Evolutionary conservation across 108 stramenopile species (phyloP), one percentile per base, ranked within the genome.

Genomic region (Chaetoceros tenuissimus): DNA sequence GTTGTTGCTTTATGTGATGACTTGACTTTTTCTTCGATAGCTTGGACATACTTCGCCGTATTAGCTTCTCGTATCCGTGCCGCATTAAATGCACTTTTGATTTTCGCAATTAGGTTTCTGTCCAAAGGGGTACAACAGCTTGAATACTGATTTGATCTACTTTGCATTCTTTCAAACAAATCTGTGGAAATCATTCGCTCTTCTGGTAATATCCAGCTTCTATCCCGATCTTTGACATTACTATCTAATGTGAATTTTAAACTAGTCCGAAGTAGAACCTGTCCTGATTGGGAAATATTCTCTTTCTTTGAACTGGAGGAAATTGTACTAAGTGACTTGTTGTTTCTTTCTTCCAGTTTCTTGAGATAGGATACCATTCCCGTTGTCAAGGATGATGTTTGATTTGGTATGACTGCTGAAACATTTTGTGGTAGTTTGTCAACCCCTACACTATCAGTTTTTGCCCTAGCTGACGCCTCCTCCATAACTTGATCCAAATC

Each of bases 401-500:
- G n/a, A n/a, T n/a, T n/a, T n/a, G n/a, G n/a, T n/a, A n/a, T n/a
- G n/a, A n/a, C n/a, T n/a, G n/a, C n/a, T n/a, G n/a, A n/a, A n/a
- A n/a, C n/a, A n/a, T n/a, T n/a, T n/a, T n/a, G n/a, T n/a, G n/a
- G n/a, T n/a, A n/a, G n/a, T n/a, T n/a, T n/a, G n/a, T n/a, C n/a
- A n/a, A n/a, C n/a, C n/a, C n/a, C n/a, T n/a, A n/a, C n/a, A n/a
- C n/a, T n/a, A n/a, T n/a, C n/a, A n/a, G n/a, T n/a, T n/a, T n/a
- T n/a, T n/a, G n/a, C n/a, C n/a, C n/a, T n/a, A n/a, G n/a, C n/a
- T n/a, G n/a, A n/a, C n/a, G 64, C 31, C 22, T 51, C 40, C 34
- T 74, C 73, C 55, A 74, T 27, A 13, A 74, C 29, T 25, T 53
- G 34, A 55, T 73, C 72, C 22, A 73, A 69, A 57, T 74, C 64